Conservation (phyloP, 768 basidiomycete genomes). For the Panaeolus papilionaceus region DNA sequence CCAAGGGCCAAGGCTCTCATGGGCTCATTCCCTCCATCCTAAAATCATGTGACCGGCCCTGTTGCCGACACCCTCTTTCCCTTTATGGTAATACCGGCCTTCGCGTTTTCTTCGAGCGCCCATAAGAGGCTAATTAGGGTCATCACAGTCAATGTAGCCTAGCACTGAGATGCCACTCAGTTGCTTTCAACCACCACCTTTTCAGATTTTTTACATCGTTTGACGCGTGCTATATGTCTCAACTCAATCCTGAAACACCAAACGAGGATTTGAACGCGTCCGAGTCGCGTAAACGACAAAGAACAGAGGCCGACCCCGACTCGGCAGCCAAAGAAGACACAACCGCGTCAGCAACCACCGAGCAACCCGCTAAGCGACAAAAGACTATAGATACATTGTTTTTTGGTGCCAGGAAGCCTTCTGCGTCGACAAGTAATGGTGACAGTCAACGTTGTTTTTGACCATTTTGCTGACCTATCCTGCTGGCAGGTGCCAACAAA, state of each 20-base stretch:
- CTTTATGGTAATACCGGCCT: neutral
- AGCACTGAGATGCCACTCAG: neutral
- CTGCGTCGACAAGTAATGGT: neutral
- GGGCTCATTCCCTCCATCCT: neutral
- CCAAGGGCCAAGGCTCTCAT: neutral
- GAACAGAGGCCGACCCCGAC: neutral
- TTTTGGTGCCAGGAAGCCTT: conserved; percentile 35
- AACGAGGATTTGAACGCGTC: neutral
- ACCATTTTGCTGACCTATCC: neutral
- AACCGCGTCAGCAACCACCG: conserved; percentile 4
- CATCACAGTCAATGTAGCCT: neutral
- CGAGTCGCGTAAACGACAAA: conserved; percentile 10
- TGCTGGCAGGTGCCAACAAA: neutral
- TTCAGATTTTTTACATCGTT: neutral
- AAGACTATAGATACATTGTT: conserved; percentile 73
- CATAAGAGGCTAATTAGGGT: conserved; percentile 14
- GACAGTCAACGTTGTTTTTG: neutral
- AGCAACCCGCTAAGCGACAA: conserved; percentile 54
- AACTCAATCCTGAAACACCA: neutral
- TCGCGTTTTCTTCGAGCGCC: conserved; percentile 2
- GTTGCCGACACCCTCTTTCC: neutral
- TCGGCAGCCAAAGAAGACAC: conserved; percentile 15
- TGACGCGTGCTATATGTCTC: conserved; percentile 3
- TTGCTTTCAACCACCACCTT: conserved; percentile 8
- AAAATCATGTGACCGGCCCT: conserved; percentile 8